A percentile compares a stretch with the other conserved stretches of the same genome.
phyloP scores from a whole-genome alignment of 2,329 filamentous ascomycete species.

The Alternaria tenuissima region DNA sequence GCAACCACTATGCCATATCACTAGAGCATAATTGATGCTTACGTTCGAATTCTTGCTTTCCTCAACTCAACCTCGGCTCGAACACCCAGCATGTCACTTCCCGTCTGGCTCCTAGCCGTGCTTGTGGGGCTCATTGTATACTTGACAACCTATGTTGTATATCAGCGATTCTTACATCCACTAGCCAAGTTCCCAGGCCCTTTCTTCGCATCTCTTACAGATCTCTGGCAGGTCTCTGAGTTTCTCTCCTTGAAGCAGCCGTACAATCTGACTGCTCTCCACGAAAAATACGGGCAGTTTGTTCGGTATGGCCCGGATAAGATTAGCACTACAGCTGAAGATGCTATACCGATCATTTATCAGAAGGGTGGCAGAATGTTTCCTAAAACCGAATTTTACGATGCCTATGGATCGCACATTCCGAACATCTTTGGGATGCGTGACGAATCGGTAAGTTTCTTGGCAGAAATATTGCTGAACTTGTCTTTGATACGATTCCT shows the following conservation, averaged over 20 bases:
- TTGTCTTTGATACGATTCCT: neutral
- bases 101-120: neutral
- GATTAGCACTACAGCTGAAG: neutral
- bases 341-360: neutral
- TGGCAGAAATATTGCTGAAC: neutral
- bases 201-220: neutral
- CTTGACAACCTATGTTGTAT: neutral
- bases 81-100: neutral
- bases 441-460: neutral
- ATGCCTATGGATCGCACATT: neutral
- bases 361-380: neutral
- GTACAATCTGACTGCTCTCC: neutral
- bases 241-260: neutral
- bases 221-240: neutral
- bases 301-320: neutral
- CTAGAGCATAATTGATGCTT: neutral
- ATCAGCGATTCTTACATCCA: neutral
- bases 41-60: neutral
- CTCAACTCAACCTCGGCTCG: neutral
- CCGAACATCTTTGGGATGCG: neutral
- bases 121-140: neutral
- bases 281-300: neutral
- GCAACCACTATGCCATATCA: neutral
- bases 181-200: neutral
- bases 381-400: neutral